A percentile compares a stretch with the other conserved stretches of the same genome.
These are phyloP conservation scores for Nothophytophthora sp. DNA, from an alignment of 352 stramenopile species.

Conservation along the genomic window DNA sequence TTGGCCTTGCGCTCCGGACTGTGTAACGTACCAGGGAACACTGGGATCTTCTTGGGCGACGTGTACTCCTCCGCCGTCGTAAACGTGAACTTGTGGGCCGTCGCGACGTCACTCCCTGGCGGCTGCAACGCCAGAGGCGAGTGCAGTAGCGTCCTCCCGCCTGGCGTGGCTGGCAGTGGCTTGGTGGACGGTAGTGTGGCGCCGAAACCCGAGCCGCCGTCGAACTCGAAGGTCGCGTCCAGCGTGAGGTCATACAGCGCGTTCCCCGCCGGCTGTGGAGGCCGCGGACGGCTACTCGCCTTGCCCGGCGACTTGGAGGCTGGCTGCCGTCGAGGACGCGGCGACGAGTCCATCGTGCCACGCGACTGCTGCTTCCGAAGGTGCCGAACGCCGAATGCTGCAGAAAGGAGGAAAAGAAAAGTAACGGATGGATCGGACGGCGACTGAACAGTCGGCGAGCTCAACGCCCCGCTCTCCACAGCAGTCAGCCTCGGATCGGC, in stretches of 20 bases:
- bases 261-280: conserved; percentile 7
- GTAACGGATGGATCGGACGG: too few relatives aligned
- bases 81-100: conserved; percentile 68
- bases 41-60: conserved; percentile 76
- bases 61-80: conserved; percentile 68
- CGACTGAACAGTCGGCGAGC: too few relatives aligned
- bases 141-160: conserved; percentile 13
- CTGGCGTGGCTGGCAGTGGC: conserved; percentile 41
- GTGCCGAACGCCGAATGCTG: too few relatives aligned
- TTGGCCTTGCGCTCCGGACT: conserved; percentile 46
- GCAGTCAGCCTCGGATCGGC: too few relatives aligned
- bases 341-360: too few relatives aligned
- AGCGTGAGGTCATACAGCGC: conserved; percentile 54
- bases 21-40: conserved; percentile 62
- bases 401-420: too few relatives aligned
- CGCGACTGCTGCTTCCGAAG: too few relatives aligned
- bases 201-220: conserved; percentile 66
- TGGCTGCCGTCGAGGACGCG: conserved; percentile 1
- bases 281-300: not conserved
- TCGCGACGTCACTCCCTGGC: not conserved
- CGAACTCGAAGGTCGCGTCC: conserved; percentile 71
- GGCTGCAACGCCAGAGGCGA: conserved; percentile 19
- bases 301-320: conserved; percentile 3
- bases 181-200: conserved; percentile 54
- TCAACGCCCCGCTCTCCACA: too few relatives aligned